phyloP scores from a whole-genome alignment of 169 alveolate species.

The Eimeria necatrix region DNA sequence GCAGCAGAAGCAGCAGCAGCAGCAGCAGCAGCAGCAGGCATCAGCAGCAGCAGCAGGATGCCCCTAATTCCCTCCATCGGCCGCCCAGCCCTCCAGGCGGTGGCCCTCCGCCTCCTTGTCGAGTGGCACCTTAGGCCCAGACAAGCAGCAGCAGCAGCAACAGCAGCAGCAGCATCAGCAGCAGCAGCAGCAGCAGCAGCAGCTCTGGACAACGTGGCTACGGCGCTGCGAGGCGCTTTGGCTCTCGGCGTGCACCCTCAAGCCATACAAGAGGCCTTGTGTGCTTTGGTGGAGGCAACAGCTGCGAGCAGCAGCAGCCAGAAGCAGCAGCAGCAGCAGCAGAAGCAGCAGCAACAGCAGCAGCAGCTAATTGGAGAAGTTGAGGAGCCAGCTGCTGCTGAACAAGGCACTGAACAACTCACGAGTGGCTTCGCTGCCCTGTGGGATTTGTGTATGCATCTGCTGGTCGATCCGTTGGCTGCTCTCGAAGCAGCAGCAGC shows the following conservation, averaged over 20 bases:
- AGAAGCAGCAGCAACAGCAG: neutral
- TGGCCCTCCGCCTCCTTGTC: constrained; percentile 47
- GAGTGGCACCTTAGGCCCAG: constrained; percentile 43
- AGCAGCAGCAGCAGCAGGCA: neutral
- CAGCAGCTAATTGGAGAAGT: neutral
- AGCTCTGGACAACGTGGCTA: neutral
- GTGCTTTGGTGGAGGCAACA: neutral
- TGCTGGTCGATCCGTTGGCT: neutral
- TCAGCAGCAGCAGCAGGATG: neutral
- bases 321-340: neutral
- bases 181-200: neutral
- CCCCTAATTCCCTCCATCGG: constrained; percentile 8
- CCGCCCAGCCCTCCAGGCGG: constrained; percentile 58
- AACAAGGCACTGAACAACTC: neutral
- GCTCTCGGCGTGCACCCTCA: constrained; percentile 26
- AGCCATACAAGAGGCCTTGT: constrained; percentile 29
- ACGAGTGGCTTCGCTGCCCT: neutral
- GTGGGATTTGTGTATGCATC: constrained; percentile 11
- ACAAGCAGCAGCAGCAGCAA: neutral
- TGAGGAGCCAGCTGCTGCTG: neutral
- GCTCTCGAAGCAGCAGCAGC: neutral
- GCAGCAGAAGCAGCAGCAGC: neutral
- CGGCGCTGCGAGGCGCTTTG: neutral
- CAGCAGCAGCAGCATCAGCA: constrained; percentile 16
- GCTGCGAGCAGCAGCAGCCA: neutral